Base-by-base conservation (phyloP, 768 basidiomycete genomes). In the Roridomyces roridus region DNA sequence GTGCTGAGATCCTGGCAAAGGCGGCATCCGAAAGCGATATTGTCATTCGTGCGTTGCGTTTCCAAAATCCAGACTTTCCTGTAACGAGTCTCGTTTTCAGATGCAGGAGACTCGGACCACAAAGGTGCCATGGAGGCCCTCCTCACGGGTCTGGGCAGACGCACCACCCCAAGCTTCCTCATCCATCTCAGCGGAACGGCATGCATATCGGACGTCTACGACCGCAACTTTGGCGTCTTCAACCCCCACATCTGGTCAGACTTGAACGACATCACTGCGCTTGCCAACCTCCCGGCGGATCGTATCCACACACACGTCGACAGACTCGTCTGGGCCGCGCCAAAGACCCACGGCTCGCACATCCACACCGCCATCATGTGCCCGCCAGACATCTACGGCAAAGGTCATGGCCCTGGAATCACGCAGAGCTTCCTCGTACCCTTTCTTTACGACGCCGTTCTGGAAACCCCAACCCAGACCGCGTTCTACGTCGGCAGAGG, bases 51-150 rank as follows among this genome's bases (percentile, higher is more conserved):
- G 34, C 1, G 46, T 5, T n/a, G 6, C 20, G 23, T 21, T 14
- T 24, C 26, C 3, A 17, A 4, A 4, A 12, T 5, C 20, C 29
- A 9, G 26, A 18, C 20, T 26, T 17, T 14, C 5, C 41, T 29
- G 15, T 42, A 12, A 20, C 26, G 15, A 31, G 12, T 9, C 12
- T 17, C 11, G n/a, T 40, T 2, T 14, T 2, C 25, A 57, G 56
- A 57, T 37, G 45, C 49, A 15, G 56, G 56, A 46, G 50, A 57
- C 37, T 57, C 56, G n/a, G 49, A 57, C 50, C 56, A 57, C 56
- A 51, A 57, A 43, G 37, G 29, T 45, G 56, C 50, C 8, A 51
- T 57, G 50, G 29, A 46, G n/a, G 43, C 56, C 9, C 29, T 57
- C 6, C 44, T 57, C 10, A 18, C 37, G 24, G 56, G 56, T 3